Base-by-base conservation (phyloP, 2,329 filamentous ascomycete species). In the Pseudogymnoascus sp. region DNA sequence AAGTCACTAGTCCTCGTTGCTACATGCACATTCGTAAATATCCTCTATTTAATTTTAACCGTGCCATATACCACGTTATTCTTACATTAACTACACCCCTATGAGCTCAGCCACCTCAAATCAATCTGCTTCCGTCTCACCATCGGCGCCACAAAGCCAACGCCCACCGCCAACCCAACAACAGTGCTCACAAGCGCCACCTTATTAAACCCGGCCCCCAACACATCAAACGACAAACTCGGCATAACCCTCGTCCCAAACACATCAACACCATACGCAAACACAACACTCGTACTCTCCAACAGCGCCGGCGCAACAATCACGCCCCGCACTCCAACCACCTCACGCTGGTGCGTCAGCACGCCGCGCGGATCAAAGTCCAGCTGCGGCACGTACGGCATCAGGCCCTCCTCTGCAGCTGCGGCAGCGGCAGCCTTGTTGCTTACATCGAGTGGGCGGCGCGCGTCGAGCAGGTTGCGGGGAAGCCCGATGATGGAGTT, bases 121-220 rank as follows among this genome's bases (percentile, higher is more conserved):
- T 89, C 83, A 69, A 89, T 87, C 69, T 89, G 86, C 72, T 88
- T 89, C 67, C 82, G 82, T 68, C 79, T 74, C n/a, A 96, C 94
- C 84, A 97, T 85, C 29, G 94, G 94, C 60, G 87, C 87, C 70
- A 97, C 78, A 62, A 90, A 83, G 66, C 87, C 74, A 13, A 96
- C 93, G 52, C 91, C 92, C 39, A 84, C 80, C 52, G 83, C 84
- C 67, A 97, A 79, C 15, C 90, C 93, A 40, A 88, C 79, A 37
- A 99, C 92, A 0, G 94, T 99, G 13, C 83, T 80, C 37, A 97
- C 74, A 71, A 99, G 83, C 68, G 92, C 89, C 62, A 92, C 72
- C 79, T 96, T 97, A 73, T 93, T 94, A 75, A 99, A 99, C 2
- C 90, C 90, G 75, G 92, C 94, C 65, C 92, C 94, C 13, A 99